A percentile compares a stretch with the other conserved stretches of the same genome.
Conservation (phyloP, 2,329 filamentous ascomycete genomes). For the Xylaria sp. region DNA sequence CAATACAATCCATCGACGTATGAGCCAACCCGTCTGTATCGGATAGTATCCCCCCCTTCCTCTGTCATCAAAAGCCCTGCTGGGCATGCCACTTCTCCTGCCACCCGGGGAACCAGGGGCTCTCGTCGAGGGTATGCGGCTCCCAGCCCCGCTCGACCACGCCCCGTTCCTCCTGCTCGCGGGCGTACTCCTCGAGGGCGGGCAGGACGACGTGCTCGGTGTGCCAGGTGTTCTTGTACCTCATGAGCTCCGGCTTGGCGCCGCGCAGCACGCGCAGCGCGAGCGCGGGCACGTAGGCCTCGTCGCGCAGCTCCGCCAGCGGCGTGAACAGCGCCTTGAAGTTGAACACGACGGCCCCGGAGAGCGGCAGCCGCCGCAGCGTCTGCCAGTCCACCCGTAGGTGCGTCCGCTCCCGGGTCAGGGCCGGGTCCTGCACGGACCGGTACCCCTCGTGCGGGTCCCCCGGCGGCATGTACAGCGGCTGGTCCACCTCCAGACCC, state of each 20-base stretch:
- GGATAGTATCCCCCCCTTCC: too few relatives aligned
- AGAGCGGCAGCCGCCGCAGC: conserved; percentile 74
- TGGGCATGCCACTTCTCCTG: conserved; percentile 66
- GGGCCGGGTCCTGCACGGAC: conserved; percentile 56
- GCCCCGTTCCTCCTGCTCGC: conserved; percentile 67
- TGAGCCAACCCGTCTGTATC: background rate
- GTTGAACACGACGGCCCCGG: conserved; percentile 78
- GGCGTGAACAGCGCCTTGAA: conserved; percentile 87
- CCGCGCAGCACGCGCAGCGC: conserved; percentile 69
- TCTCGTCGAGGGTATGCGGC: conserved; percentile 70
- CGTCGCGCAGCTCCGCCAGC: conserved; percentile 67
- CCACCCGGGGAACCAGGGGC: conserved; percentile 78
- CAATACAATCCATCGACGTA: background rate
- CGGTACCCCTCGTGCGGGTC: conserved; percentile 66
- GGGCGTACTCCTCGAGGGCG: conserved; percentile 62
- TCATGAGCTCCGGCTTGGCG: conserved; percentile 71
- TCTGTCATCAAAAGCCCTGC: conserved; percentile 36
- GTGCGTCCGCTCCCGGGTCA: conserved; percentile 62
- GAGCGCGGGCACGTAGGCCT: conserved; percentile 72
- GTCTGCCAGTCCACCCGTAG: conserved; percentile 90
- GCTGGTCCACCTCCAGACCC: conserved; percentile 76
- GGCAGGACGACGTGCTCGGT: conserved; percentile 74
- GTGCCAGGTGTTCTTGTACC: conserved; percentile 83
- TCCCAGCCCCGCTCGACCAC: conserved; percentile 66
- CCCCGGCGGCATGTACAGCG: conserved; percentile 73